Evolutionary conservation across 2,329 filamentous ascomycete genomes (phyloP).

Genomic region (Colletotrichum sp.): DNA sequence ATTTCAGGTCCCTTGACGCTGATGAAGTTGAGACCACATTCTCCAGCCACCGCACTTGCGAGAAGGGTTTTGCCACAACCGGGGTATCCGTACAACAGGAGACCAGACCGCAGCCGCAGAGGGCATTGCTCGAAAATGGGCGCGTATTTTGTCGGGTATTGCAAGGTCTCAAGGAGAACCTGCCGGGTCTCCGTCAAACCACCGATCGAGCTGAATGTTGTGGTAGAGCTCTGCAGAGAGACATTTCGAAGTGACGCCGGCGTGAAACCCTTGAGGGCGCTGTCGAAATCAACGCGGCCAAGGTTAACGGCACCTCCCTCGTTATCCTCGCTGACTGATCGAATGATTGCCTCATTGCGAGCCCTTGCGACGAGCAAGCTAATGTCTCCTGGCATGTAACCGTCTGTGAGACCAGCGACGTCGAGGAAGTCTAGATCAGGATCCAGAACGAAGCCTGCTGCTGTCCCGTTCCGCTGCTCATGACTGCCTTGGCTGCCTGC

Average conservation of each 20-base stretch:
- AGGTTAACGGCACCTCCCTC: conserved; percentile 63
- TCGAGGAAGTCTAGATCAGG: conserved; percentile 87
- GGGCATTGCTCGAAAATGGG: conserved; percentile 97
- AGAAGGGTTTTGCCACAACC: conserved; percentile 97
- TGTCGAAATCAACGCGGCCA: conserved; percentile 77
- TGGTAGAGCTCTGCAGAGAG: conserved; percentile 89
- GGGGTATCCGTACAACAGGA: conserved; percentile 92
- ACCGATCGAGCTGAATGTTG: conserved; percentile 90
- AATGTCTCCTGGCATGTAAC: conserved; percentile 97
- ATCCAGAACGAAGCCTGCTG: conserved; percentile 75
- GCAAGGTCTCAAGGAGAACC: conserved; percentile 90
- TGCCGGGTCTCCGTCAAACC: conserved; percentile 86
- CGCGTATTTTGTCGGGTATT: conserved; percentile 97
- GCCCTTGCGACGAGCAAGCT: conserved; percentile 85
- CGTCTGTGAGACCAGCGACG: conserved; percentile 91
- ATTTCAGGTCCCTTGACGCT: conserved; percentile 98
- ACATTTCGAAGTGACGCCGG: conserved; percentile 95
- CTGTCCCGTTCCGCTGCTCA: conserved; percentile 33
- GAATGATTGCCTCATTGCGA: conserved; percentile 90
- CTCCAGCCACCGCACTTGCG: conserved; percentile 94
- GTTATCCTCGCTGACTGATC: conserved; percentile 67
- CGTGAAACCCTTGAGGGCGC: conserved; percentile 88
- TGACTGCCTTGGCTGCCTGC: conserved; percentile 64
- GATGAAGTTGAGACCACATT: conserved; percentile 98
- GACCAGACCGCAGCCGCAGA: conserved; percentile 88